phyloP scores from a whole-genome alignment of 371 early-diverging fungal species.

The Syncephalastrum monosporum region DNA sequence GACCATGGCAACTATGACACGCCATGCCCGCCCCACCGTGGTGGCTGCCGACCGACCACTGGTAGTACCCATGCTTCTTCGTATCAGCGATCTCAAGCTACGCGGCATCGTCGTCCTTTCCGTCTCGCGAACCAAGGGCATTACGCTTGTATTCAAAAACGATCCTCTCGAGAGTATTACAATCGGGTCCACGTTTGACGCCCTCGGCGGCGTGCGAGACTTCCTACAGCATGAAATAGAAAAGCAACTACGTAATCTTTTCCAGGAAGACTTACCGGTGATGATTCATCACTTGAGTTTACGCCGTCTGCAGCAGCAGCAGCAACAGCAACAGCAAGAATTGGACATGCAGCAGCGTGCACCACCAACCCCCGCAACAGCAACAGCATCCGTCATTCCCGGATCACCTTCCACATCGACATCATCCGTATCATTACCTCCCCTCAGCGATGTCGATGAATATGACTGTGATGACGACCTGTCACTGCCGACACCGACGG shows the following conservation, averaged over 20 bases:
- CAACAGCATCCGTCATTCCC: constrained; percentile 1
- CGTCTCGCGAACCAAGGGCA: constrained; percentile 87
- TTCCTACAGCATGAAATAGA: constrained; percentile 69
- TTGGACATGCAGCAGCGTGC: constrained; percentile 1
- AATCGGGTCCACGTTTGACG: constrained; percentile 94
- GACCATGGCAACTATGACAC: constrained; percentile 54
- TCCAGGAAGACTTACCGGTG: constrained; percentile 91
- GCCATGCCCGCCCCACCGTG: constrained; percentile 69
- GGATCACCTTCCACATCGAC: not conserved
- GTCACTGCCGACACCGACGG: too few relatives aligned
- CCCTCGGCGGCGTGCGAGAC: constrained; percentile 79
- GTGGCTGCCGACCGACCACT: constrained; percentile 92
- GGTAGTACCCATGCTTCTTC: constrained; percentile 93
- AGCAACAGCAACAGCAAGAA: constrained; percentile 17
- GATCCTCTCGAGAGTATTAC: constrained; percentile 93
- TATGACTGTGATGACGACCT: too few relatives aligned
- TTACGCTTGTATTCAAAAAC: constrained; percentile 95
- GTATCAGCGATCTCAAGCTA: constrained; percentile 84
- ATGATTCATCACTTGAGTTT: constrained; percentile 90
- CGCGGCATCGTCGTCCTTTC: constrained; percentile 92
- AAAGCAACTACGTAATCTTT: constrained; percentile 71
- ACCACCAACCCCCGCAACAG: constrained; percentile 1
- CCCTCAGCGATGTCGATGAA: not conserved
- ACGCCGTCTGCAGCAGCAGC: constrained; percentile 21
- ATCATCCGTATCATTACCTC: constrained; percentile 5